Evolutionary conservation across 2,329 filamentous ascomycete genomes (phyloP), one percentile per base, ranked within the genome.

Genomic region (Hirsutella minnesotensis): DNA sequence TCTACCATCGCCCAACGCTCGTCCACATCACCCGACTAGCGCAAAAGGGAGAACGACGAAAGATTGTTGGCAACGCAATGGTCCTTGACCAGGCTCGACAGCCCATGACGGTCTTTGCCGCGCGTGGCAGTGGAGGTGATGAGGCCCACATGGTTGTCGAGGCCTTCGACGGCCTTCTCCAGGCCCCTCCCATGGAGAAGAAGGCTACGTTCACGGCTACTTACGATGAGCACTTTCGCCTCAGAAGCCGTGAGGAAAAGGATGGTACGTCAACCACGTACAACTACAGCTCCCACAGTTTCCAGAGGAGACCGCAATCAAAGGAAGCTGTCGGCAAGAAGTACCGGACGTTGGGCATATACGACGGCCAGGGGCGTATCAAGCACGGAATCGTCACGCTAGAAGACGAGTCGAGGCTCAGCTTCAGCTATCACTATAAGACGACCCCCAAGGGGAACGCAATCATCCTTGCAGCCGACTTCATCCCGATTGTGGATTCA

Each of bases 341-440:
- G 2, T 45, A 49, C 40, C 48, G 44, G 31, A 55, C 50, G 27
- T 48, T 51, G 3, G 58, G 56, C 42, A 56, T 54, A 43, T 64
- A 64, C 34, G 61, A 64, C 46, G 55, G 54, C 16, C 49, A 57
- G 24, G 60, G 61, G 2, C 53, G 61, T 20, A 55, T 62, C 34
- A 50, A 50, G 5, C 50, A 53, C 15, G 61, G 61, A 16, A 54
- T 53, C 15, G 45, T 61, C 24, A 47, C 49, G 3, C 47, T 60
- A 13, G n/a, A 19, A 15, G 39, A 34, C 29, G 19, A 29, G 16
- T 40, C 39, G 5, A 10, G 53, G 49, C 2, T 50, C 47, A 7
- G 48, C 46, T 64, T 63, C 42, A 48, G 51, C 21, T 65, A 63
- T 41, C 57, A 57, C 35, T 64, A 63, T 51, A 59, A 61, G 43